Base-by-base conservation (phyloP, 1,284 basidiomycete genomes). In the Neonothopanus nambi region DNA sequence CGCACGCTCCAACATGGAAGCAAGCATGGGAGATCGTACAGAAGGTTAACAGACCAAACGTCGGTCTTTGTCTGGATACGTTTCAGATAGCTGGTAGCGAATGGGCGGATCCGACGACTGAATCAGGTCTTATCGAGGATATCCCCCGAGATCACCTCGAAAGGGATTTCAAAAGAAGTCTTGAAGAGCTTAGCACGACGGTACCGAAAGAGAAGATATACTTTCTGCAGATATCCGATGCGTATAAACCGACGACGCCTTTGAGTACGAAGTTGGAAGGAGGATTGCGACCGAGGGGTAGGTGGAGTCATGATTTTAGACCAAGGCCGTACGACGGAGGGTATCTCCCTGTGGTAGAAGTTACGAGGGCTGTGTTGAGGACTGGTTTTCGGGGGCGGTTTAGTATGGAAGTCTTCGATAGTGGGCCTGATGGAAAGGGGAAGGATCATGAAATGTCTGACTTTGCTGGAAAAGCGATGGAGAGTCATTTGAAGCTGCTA, bases 221-320 rank as follows among this genome's bases (percentile, higher is more conserved):
- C 21, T 38, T 49, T n/a, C 23, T 50, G 24, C 48, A 50, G 38
- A 50, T 50, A n/a, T 50, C 48, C 11, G 48, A 50, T 28, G 48
- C 48, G 20, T 50, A 50, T 39, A 50, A 50, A 39, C 17, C 30
- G 20, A 28, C 8, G n/a, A 18, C 37, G 4, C 38, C 48, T 17
- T 26, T 50, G 12, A 28, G 18, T 3, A 21, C 12, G 8, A 40
- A 50, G 12, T 37, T 39, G 9, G 48, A 50, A n/a, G 48, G 28
- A 18, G 48, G 36, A 11, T 28, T 40, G 23, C 36, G 23, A 15
- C 48, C 38, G 21, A 20, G 38, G 21, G 48, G 48, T 4, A 18
- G 30, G 20, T 41, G 48, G 48, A 50, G 48, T 20, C 48, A 41
- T 30, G 48, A 41, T 30, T 41, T 24, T 18, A 37, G 48, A 26